Evolutionary conservation across 2,329 filamentous ascomycete species (phyloP), one percentile per base, ranked within the genome.

Genomic region (Raffaelea arxii): DNA sequence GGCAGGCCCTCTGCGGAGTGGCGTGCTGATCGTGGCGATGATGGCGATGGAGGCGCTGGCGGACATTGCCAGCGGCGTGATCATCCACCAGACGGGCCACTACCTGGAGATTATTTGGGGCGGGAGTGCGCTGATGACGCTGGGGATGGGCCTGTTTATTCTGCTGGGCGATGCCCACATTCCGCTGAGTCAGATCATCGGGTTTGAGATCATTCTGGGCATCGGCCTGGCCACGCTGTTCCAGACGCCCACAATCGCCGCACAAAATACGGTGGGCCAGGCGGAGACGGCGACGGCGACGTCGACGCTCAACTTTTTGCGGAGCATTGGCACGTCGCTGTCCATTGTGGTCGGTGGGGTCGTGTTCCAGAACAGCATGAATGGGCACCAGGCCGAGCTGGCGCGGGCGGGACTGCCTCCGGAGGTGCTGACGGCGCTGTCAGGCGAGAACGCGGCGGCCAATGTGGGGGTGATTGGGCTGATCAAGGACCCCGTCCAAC

Each of bases 301-400:
- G 0, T 70, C 77, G 0, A 74, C 75, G 7, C 76, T 78, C 54
- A 62, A 65, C 10, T 80, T 80, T 55, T 56, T 75, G 27, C 68
- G 76, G 23, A 40, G 18, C 54, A 66, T 89, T 3, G 80, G 79
- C 10, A 85, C 80, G 0, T 74, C 80, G 3, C 74, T 82, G 19
- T 80, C 79, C 0, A 74, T 88, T 44, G 83, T 87, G 2, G 70
- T 89, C 35, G 86, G 86, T 22, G 80, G 83, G n/a, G 83, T 87
- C 40, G 74, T 90, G 32, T 89, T 90, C 65, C 81, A 87, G 63
- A 89, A 90, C 59, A 67, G 74, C 49, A 86, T 88, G 79, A 65
- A 77, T 52, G 68, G 67, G 41, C 41, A 49, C 32, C 49, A 51
- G 41, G 22, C 41, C 12, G 18, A 22, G 41, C 49, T 51, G n/a